These are phyloP conservation scores for Claviceps arundinis DNA, from an alignment of 2,329 filamentous ascomycete genomes.

Conservation along the genomic window DNA sequence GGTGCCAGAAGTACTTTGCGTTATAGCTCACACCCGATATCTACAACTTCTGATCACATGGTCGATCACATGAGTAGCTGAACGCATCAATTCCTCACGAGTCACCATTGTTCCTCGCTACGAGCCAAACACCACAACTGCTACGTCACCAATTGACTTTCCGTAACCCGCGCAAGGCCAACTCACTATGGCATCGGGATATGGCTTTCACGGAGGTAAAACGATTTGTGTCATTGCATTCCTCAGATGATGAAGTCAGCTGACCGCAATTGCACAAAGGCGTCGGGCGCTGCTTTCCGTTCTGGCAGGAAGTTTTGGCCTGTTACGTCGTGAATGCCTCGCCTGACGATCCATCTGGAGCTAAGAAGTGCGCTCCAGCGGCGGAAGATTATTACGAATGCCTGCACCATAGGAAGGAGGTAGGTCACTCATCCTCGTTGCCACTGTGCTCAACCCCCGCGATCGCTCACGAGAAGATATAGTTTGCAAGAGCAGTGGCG, in stretches of 20 bases:
- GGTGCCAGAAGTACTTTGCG: not conserved
- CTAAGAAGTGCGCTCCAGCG: slow-evolving; percentile 72
- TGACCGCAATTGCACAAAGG: slow-evolving; percentile 27
- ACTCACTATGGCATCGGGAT: slow-evolving; percentile 63
- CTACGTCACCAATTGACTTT: not conserved
- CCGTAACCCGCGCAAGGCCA: slow-evolving; percentile 5
- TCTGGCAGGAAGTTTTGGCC: slow-evolving; percentile 98
- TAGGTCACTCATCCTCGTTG: slow-evolving; percentile 27
- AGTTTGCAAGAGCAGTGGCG: slow-evolving; percentile 66
- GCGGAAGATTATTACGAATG: slow-evolving; percentile 99
- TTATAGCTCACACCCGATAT: not conserved
- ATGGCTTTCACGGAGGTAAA: slow-evolving; percentile 65
- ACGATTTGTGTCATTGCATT: slow-evolving; percentile 13
- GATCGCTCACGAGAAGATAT: slow-evolving; percentile 10
- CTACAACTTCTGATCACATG: not conserved
- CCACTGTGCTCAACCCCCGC: too few species aligned
- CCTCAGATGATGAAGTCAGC: not conserved
- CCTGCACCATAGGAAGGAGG: slow-evolving; percentile 98
- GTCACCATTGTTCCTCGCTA: not conserved
- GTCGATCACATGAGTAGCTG: not conserved
- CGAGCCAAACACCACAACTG: not conserved
- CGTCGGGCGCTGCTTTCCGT: slow-evolving; percentile 81
- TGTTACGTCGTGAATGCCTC: slow-evolving; percentile 94
- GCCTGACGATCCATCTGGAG: slow-evolving; percentile 63
- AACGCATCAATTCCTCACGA: not conserved